Conservation (phyloP, 257 asterid species). For the Lycium barbarum region DNA sequence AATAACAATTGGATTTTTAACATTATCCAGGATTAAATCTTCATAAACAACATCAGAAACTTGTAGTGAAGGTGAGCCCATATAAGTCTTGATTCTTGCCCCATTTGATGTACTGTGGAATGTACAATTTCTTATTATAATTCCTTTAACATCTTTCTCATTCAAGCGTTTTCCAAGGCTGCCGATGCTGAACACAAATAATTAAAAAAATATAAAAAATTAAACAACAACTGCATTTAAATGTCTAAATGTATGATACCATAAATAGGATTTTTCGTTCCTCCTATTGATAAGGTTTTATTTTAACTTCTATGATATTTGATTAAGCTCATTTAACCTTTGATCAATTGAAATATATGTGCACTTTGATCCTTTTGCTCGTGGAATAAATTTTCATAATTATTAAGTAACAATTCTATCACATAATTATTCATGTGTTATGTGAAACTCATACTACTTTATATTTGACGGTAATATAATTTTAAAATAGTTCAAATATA, state of each 20-base stretch:
- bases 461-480: no score
- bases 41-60: conserved; percentile 50
- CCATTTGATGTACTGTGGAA: conserved; percentile 69
- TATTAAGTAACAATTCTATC: no score
- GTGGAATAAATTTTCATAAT: no score
- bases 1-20: conserved; percentile 70
- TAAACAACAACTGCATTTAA: neutral
- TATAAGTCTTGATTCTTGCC: conserved; percentile 75
- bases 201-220: neutral
- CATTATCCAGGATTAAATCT: conserved; percentile 53
- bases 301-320: neutral
- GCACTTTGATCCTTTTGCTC: no score
- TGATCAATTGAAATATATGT: no score
- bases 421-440: no score
- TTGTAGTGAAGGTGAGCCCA: conserved; percentile 44
- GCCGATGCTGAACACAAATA: conserved; percentile 57
- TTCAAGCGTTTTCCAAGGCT: conserved; percentile 67
- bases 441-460: no score
- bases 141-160: conserved; percentile 48
- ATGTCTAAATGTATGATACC: neutral
- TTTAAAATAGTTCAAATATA: neutral
- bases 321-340: neutral
- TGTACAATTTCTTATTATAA: conserved; percentile 59
- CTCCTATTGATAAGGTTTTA: neutral
- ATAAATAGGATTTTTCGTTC: neutral